Conservation (phyloP, 495 filamentous ascomycete species). For the Chaetomium tenue region DNA sequence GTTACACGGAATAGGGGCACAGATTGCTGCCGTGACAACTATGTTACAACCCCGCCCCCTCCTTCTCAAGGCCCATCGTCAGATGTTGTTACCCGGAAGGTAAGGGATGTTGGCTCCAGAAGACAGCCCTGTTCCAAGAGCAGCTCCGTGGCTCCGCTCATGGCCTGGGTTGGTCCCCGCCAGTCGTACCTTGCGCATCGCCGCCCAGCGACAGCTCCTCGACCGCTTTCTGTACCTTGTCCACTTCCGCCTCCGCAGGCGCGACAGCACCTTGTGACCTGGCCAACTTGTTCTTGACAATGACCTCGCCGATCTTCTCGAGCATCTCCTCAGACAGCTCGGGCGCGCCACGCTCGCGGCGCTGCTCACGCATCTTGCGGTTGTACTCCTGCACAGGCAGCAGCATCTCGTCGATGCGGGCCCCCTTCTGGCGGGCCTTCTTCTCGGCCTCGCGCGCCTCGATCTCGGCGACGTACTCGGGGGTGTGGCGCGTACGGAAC, state of each 20-base stretch:
- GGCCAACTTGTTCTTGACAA: slow-evolving; percentile 52
- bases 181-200: slow-evolving; percentile 14
- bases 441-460: slow-evolving; percentile 60
- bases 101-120: background rate
- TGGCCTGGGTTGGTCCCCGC: slow-evolving; percentile 19
- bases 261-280: background rate
- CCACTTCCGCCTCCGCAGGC: slow-evolving; percentile 13
- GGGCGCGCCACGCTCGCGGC: slow-evolving; percentile 49
- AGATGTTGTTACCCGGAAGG: background rate
- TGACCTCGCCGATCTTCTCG: slow-evolving; percentile 63
- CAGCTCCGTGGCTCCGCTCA: slow-evolving; percentile 5
- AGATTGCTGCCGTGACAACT: background rate
- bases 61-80: background rate
- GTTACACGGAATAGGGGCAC: slow-evolving; percentile 6
- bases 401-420: slow-evolving; percentile 50
- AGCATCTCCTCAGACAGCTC: slow-evolving; percentile 59
- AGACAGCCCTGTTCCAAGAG: background rate
- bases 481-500: slow-evolving; percentile 79
- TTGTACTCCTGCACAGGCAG: slow-evolving; percentile 55
- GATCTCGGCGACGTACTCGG: slow-evolving; percentile 61
- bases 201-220: slow-evolving; percentile 26
- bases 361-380: slow-evolving; percentile 42
- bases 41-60: background rate
- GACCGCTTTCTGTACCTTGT: slow-evolving; percentile 26
- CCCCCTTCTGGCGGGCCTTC: slow-evolving; percentile 52